These are phyloP conservation scores for Penicillium paradoxum DNA, from an alignment of 495 filamentous ascomycete genomes.

Conservation along the genomic window DNA sequence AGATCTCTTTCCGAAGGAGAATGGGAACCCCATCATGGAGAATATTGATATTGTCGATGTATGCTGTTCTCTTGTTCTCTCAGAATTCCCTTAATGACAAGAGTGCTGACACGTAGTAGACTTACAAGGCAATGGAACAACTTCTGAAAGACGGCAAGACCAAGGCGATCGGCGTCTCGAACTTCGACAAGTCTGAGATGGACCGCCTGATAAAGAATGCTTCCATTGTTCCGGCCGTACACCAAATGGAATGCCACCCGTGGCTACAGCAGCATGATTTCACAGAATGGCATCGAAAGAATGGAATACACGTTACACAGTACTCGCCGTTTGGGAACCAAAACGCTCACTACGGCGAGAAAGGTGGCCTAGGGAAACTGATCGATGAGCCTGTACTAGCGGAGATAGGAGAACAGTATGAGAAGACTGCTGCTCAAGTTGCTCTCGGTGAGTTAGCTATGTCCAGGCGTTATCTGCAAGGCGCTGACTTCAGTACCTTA, in stretches of 20 bases:
- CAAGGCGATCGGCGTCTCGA: slow-evolving; percentile 70
- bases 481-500: slow-evolving; percentile 14
- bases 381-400: slow-evolving; percentile 58
- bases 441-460: slow-evolving; percentile 49
- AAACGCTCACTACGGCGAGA: slow-evolving; percentile 55
- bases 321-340: slow-evolving; percentile 71
- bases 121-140: slow-evolving; percentile 62
- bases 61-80: slow-evolving; percentile 21
- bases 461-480: background rate
- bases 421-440: slow-evolving; percentile 57
- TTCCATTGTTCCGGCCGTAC: slow-evolving; percentile 56
- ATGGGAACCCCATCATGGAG: slow-evolving; percentile 42
- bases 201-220: slow-evolving; percentile 60
- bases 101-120: slow-evolving; percentile 33
- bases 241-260: slow-evolving; percentile 62
- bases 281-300: slow-evolving; percentile 47
- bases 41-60: slow-evolving; percentile 50
- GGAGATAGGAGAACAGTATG: slow-evolving; percentile 58
- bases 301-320: slow-evolving; percentile 57
- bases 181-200: slow-evolving; percentile 66
- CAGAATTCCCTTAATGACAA: background rate
- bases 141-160: slow-evolving; percentile 50
- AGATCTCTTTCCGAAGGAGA: slow-evolving; percentile 38
- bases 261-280: slow-evolving; percentile 59
- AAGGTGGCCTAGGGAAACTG: slow-evolving; percentile 46